A percentile compares a stretch with the other conserved stretches of the same genome.
Evolutionary conservation across 2,329 filamentous ascomycete genomes (phyloP).

Genomic region (Trichoderma sp.): DNA sequence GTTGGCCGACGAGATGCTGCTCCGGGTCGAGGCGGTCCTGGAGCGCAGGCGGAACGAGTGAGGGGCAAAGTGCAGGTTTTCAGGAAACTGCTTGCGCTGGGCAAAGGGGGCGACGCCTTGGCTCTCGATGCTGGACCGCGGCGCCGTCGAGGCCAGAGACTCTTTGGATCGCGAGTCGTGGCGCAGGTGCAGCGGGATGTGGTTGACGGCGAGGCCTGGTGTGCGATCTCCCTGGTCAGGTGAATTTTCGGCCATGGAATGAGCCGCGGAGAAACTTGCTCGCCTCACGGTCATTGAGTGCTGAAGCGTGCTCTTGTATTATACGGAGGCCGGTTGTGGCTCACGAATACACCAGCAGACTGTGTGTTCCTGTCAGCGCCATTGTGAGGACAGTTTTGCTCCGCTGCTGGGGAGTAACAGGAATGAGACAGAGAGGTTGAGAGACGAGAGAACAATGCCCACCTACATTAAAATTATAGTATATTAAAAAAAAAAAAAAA

Average conservation of each 20-base stretch:
- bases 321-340: not conserved
- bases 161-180: conserved; percentile 27
- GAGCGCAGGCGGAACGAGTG: conserved; percentile 41
- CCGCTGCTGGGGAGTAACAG: not conserved
- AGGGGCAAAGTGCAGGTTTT: conserved; percentile 39
- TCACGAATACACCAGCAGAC: not conserved
- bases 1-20: conserved; percentile 45
- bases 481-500: not conserved
- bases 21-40: conserved; percentile 45
- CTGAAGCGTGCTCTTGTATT: not conserved
- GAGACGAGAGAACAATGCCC: not conserved
- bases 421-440: not conserved
- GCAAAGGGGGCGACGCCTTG: conserved; percentile 14
- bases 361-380: conserved; percentile 11
- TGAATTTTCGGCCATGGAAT: conserved; percentile 30
- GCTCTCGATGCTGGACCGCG: conserved; percentile 30
- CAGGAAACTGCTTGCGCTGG: conserved; percentile 37
- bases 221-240: conserved; percentile 26
- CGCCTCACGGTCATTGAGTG: conserved; percentile 18
- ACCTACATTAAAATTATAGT: conserved; percentile 17
- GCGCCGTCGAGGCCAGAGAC: conserved; percentile 14
- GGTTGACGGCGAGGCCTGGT: conserved; percentile 14
- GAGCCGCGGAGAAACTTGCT: conserved; percentile 22
- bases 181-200: conserved; percentile 26
- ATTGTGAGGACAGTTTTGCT: not conserved